Conservation (phyloP, 495 filamentous ascomycete species). For the Oidiodendron maius region DNA sequence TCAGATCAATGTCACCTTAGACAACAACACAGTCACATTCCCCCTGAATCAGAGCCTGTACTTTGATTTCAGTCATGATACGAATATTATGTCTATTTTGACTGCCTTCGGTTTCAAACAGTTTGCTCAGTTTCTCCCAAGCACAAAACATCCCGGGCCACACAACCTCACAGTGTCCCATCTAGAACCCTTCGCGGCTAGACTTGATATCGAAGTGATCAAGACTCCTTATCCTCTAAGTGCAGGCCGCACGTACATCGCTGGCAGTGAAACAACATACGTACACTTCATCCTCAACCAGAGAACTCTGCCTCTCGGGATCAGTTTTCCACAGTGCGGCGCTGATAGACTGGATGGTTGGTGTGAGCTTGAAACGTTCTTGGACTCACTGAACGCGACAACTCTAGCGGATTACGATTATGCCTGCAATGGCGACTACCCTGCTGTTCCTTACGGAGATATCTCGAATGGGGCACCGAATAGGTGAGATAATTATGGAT, state of each 20-base stretch:
- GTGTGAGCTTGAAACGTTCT: constrained; percentile 54
- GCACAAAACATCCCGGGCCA: constrained; percentile 33
- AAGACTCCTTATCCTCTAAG: constrained; percentile 44
- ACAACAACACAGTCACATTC: constrained; percentile 55
- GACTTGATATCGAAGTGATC: constrained; percentile 61
- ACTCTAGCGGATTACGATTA: constrained; percentile 43
- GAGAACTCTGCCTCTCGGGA: constrained; percentile 52
- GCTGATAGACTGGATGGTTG: constrained; percentile 52
- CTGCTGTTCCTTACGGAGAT: constrained; percentile 33
- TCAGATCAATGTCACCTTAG: constrained; percentile 69
- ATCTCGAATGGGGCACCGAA: constrained; percentile 34
- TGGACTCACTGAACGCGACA: constrained; percentile 40
- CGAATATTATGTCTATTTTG: constrained; percentile 64
- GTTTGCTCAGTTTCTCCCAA: constrained; percentile 43
- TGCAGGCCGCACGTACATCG: constrained; percentile 33
- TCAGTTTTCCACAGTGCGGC: constrained; percentile 51
- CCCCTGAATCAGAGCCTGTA: constrained; percentile 57
- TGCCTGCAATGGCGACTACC: constrained; percentile 47
- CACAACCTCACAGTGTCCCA: constrained; percentile 49
- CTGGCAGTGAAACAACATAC: constrained; percentile 41
- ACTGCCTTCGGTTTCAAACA: constrained; percentile 50
- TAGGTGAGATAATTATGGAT: not conserved
- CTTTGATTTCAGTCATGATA: constrained; percentile 89
- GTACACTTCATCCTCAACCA: constrained; percentile 63
- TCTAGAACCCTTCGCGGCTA: constrained; percentile 53